Evolutionary conservation across 768 basidiomycete species (phyloP).

Genomic region (Trametes elegans): DNA sequence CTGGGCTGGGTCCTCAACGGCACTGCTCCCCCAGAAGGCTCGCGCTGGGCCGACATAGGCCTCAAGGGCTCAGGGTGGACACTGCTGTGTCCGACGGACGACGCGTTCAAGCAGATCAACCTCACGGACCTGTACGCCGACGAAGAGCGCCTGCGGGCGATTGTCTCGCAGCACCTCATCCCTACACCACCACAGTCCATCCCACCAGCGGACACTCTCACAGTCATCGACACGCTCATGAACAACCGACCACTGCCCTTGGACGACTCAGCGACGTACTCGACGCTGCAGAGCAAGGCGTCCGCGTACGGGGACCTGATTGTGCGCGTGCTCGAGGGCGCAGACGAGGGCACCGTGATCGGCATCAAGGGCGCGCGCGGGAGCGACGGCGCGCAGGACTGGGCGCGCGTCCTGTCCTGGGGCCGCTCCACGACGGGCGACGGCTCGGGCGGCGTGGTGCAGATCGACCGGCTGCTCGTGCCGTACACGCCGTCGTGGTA

Average conservation of each 20-base stretch:
- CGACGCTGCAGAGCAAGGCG: slow-evolving; percentile 68
- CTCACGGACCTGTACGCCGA: slow-evolving; percentile 70
- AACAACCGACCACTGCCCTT: slow-evolving; percentile 74
- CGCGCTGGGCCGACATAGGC: slow-evolving; percentile 56
- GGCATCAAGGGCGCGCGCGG: slow-evolving; percentile 75
- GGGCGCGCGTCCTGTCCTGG: slow-evolving; percentile 66
- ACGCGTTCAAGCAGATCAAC: slow-evolving; percentile 87
- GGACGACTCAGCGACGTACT: slow-evolving; percentile 68
- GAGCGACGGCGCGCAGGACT: slow-evolving; percentile 58
- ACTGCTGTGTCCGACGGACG: slow-evolving; percentile 86
- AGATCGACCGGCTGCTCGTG: slow-evolving; percentile 77
- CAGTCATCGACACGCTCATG: slow-evolving; percentile 38
- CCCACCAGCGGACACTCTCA: slow-evolving; percentile 25
- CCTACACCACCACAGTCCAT: slow-evolving; percentile 37
- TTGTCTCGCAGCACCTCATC: slow-evolving; percentile 79
- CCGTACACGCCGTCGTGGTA: slow-evolving; percentile 91
- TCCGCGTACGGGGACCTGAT: slow-evolving; percentile 74
- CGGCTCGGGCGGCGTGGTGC: slow-evolving; percentile 83
- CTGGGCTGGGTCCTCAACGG: slow-evolving; percentile 92
- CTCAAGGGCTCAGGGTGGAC: slow-evolving; percentile 71
- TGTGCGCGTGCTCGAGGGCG: slow-evolving; percentile 56
- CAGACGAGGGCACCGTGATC: slow-evolving; percentile 47
- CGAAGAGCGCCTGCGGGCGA: slow-evolving; percentile 45
- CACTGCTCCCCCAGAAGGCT: slow-evolving; percentile 68
- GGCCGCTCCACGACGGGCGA: slow-evolving; percentile 72